phyloP scores from a whole-genome alignment of 2,329 filamentous ascomycete genomes.

The Fusarium sp. region DNA sequence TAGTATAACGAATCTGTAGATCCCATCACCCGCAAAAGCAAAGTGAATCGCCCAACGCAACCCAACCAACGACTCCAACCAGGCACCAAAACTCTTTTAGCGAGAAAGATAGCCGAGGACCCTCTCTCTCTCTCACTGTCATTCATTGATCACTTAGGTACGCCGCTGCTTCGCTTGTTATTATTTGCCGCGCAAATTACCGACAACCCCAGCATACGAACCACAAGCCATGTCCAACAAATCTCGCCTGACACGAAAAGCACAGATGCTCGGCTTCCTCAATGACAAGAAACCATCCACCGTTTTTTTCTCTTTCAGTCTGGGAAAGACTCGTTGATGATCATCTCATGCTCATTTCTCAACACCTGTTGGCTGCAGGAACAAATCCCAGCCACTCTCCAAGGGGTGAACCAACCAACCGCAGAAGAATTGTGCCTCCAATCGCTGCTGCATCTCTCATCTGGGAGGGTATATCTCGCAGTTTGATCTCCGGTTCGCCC shows the following conservation, averaged over 20 bases:
- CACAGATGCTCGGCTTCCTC: neutral
- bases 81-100: neutral
- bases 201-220: neutral
- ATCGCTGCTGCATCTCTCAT: neutral
- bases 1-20: neutral
- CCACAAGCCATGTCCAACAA: neutral
- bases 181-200: neutral
- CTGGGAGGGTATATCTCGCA: neutral
- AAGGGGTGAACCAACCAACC: neutral
- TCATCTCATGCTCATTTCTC: neutral
- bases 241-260: neutral
- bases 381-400: neutral
- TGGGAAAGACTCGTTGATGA: neutral
- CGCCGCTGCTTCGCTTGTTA: neutral
- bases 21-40: neutral
- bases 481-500: neutral
- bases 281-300: neutral
- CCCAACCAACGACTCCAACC: neutral
- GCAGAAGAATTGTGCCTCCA: neutral
- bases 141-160: neutral
- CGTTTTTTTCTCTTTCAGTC: neutral
- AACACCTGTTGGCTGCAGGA: neutral
- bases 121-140: neutral
- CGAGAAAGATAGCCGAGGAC: neutral
- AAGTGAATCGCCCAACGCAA: neutral